A percentile compares a stretch with the other conserved stretches of the same genome.
phyloP scores from a whole-genome alignment of 768 basidiomycete species.

The Guyanaporus albipodus region DNA sequence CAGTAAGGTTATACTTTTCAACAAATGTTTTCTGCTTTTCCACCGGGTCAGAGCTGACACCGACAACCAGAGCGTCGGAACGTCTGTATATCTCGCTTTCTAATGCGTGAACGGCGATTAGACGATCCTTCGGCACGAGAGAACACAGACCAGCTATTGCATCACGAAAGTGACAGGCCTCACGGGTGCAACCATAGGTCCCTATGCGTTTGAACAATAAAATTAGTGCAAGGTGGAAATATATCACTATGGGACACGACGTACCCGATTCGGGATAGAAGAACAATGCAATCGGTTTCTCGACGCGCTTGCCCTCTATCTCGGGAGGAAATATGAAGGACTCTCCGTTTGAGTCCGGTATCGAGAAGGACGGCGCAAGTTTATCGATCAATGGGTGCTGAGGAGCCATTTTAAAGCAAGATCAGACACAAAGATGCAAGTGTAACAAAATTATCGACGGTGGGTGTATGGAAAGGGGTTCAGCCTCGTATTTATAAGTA shows the following conservation, averaged over 20 bases:
- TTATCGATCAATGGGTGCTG: conserved; percentile 55
- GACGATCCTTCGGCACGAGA: not conserved
- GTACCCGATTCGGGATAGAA: conserved; percentile 74
- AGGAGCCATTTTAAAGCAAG: conserved; percentile 35
- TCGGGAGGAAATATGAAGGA: conserved; percentile 58
- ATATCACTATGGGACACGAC: conserved; percentile 12
- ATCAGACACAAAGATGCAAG: not conserved
- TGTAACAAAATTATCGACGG: not conserved
- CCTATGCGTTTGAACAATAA: conserved; percentile 35
- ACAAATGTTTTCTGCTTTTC: conserved; percentile 73
- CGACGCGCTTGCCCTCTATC: conserved; percentile 33
- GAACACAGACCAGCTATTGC: conserved; percentile 55
- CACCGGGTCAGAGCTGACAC: conserved; percentile 69
- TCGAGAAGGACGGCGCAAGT: conserved; percentile 59
- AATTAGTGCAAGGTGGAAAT: not conserved
- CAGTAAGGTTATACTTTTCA: conserved; percentile 63
- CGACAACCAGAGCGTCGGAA: conserved; percentile 62
- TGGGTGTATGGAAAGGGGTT: conserved; percentile 1
- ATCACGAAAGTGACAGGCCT: conserved; percentile 82
- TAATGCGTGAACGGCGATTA: conserved; percentile 20
- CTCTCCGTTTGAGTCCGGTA: conserved; percentile 62
- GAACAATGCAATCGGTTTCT: conserved; percentile 64
- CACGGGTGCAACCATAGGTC: conserved; percentile 73
- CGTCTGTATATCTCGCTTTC: conserved; percentile 64
- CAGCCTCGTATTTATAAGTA: not conserved